phyloP scores from a whole-genome alignment of 1,284 basidiomycete species.

The Fistulinella staudtii region DNA sequence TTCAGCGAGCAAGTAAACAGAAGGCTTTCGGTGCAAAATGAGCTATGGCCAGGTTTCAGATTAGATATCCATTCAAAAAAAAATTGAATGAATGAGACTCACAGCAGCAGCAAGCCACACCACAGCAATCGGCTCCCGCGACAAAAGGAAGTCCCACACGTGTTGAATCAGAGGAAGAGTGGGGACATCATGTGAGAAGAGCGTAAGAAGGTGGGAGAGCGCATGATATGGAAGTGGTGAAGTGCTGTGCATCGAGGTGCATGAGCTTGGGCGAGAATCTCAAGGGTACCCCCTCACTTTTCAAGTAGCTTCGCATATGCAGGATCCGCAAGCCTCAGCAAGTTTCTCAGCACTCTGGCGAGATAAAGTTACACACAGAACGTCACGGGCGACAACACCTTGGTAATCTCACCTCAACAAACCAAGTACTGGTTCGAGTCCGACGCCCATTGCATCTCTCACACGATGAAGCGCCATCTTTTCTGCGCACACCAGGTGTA shows the following conservation, averaged over 20 bases:
- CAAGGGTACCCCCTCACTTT: conserved; percentile 46
- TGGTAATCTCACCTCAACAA: conserved; percentile 56
- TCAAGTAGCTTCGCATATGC: conserved; percentile 67
- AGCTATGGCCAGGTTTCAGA: conserved; percentile 41
- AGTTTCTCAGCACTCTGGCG: conserved; percentile 61
- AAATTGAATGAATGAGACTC: conserved; percentile 30
- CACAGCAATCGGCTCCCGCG: conserved; percentile 73
- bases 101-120: conserved; percentile 85
- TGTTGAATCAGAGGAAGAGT: conserved; percentile 81
- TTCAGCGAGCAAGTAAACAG: conserved; percentile 50
- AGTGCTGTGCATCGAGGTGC: conserved; percentile 32
- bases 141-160: conserved; percentile 84
- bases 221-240: conserved; percentile 82
- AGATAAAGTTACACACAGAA: background rate
- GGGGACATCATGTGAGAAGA: conserved; percentile 89
- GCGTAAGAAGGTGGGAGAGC: conserved; percentile 84
- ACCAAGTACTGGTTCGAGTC: conserved; percentile 82
- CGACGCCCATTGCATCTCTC: conserved; percentile 85
- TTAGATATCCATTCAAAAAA: background rate
- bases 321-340: conserved; percentile 69
- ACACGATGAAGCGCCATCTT: conserved; percentile 79
- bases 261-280: conserved; percentile 2
- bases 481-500: conserved; percentile 58
- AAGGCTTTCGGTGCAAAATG: conserved; percentile 56
- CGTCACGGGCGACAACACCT: background rate